Base-by-base conservation (phyloP, 177 flowering plant genomes). In the Vitis hybrid region DNA sequence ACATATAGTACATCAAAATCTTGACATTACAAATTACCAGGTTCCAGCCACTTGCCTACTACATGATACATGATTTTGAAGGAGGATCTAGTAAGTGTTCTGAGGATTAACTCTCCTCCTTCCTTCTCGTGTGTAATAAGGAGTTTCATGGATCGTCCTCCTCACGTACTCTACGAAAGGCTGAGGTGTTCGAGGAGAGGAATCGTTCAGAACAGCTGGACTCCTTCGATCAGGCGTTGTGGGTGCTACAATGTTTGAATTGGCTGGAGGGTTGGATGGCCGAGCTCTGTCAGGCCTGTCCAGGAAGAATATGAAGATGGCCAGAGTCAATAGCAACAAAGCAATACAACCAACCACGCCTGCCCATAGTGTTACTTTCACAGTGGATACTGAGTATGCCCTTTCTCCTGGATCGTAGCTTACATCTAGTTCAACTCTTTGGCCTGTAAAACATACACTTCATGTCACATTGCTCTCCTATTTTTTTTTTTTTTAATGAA, bases 71-170 rank as follows among this genome's bases (percentile, higher is more conserved):
- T n/a, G 65, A 7, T 26, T n/a, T 12, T 45, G 7, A 19, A 62
- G 32, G 14, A 2, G 52, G 18, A 61, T 45, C 78, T 90, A 93
- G 71, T 77, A 87, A 7, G 96, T 92, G 50, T 89, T 81, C 73
- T 91, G 97, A 14, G 90, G 87, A 80, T 87, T 84, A 72, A 79
- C 73, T 76, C 98, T 86, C 79, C 95, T 75, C 68, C 93, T 79
- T 8, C 81, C 84, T 50, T 84, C 87, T 56, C 86, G 84, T 69
- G 81, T 83, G 72, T 89, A 91, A 73, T 92, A 80, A 1, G 98
- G 98, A 40, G 98, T 92, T 81, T 92, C 97, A 70, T 94, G 97
- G 13, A 94, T 82, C 18, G 98, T 94, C 72, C 87, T 84, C 79
- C 93, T 82, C 49, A 94, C 86, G 71, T 94, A 94, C 17, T 94